Evolutionary conservation across 2,329 filamentous ascomycete species (phyloP).

Genomic region (Curvularia spicifera): DNA sequence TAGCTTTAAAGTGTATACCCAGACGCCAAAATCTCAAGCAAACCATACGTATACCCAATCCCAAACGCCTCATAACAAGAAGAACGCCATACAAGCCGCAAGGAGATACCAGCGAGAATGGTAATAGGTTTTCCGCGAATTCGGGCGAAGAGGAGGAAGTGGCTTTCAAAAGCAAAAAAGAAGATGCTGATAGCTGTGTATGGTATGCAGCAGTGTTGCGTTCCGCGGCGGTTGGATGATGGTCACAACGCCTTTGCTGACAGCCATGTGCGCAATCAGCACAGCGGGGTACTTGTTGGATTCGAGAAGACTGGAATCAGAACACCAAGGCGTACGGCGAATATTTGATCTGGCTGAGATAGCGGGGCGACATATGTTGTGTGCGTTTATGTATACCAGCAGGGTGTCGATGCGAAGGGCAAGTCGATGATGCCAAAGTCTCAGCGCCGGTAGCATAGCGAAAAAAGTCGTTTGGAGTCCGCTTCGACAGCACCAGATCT

Average conservation of each 20-base stretch:
- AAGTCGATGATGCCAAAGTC: not conserved
- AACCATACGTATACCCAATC: constrained; percentile 1
- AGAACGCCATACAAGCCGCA: not conserved
- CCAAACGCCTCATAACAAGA: constrained; percentile 1
- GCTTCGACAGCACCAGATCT: not conserved
- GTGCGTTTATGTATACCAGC: not conserved
- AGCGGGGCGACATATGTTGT: not conserved
- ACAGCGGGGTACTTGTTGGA: not conserved
- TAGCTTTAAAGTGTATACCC: not conserved
- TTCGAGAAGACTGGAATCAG: not conserved
- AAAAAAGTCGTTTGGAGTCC: not conserved
- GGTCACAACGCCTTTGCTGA: not conserved
- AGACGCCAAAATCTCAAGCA: not conserved
- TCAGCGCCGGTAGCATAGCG: not conserved
- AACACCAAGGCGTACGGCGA: not conserved
- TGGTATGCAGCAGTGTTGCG: not conserved
- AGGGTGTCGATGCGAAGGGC: not conserved
- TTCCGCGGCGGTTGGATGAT: not conserved
- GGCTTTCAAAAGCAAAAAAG: not conserved
- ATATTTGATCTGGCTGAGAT: not conserved
- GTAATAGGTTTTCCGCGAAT: not conserved
- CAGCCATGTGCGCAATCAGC: not conserved
- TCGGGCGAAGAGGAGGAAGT: no score
- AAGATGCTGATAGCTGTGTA: not conserved
- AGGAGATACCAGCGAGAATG: not conserved